phyloP scores from a whole-genome alignment of 768 basidiomycete genomes.

The Kwoniella sp. region DNA sequence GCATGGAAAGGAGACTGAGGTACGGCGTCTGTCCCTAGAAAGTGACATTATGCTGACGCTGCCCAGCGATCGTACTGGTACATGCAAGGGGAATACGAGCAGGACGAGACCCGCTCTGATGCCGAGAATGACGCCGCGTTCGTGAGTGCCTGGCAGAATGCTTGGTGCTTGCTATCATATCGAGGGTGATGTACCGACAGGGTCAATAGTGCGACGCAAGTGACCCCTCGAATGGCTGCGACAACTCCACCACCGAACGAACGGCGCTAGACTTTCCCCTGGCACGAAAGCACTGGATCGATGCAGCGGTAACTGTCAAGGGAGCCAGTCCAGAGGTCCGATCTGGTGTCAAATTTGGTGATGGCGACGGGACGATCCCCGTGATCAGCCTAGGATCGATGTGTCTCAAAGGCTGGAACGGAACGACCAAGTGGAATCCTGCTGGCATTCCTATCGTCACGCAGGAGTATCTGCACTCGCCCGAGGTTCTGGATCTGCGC shows the following conservation, averaged over 20 bases:
- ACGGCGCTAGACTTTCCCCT: constrained; percentile 58
- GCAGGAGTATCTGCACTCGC: constrained; percentile 64
- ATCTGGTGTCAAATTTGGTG: constrained; percentile 86
- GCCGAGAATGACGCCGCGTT: constrained; percentile 36
- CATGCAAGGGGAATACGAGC: constrained; percentile 64
- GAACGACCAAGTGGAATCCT: constrained; percentile 77
- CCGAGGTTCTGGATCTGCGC: constrained; percentile 65
- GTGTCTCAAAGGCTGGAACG: constrained; percentile 94
- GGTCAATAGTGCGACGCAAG: constrained; percentile 51
- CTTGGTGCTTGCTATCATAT: neutral
- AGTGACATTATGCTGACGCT: constrained; percentile 6
- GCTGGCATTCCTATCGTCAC: constrained; percentile 79
- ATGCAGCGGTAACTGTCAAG: constrained; percentile 72
- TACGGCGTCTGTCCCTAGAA: constrained; percentile 25
- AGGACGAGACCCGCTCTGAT: constrained; percentile 57
- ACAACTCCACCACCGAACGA: constrained; percentile 50
- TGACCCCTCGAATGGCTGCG: constrained; percentile 53
- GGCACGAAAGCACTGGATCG: constrained; percentile 71
- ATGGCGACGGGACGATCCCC: constrained; percentile 80
- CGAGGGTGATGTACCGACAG: neutral
- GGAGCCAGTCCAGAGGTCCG: constrained; percentile 52
- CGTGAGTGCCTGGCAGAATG: constrained; percentile 9
- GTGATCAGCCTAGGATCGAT: constrained; percentile 64
- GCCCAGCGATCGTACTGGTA: constrained; percentile 84
- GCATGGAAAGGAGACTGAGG: constrained; percentile 92